A percentile compares a stretch with the other conserved stretches of the same genome.
Evolutionary conservation across 805 yeast genomes (phyloP).

Genomic region (Wickerhamiella galacta): DNA sequence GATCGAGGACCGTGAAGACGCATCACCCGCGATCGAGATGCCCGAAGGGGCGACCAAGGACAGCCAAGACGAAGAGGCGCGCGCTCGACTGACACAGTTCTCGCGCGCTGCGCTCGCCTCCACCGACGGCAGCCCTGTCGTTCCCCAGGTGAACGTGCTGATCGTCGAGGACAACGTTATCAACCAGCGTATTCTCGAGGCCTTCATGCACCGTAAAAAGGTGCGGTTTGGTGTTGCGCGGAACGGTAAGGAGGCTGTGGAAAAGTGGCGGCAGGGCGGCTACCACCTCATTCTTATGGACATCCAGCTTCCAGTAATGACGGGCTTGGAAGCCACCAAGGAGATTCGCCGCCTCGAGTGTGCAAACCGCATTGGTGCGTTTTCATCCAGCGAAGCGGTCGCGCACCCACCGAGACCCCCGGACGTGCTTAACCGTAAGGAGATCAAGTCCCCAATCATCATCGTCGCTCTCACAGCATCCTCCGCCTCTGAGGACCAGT

Average conservation of each 20-base stretch:
- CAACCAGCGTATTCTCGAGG: slow-evolving; percentile 80
- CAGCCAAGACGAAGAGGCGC: background rate
- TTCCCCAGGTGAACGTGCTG: slow-evolving; percentile 77
- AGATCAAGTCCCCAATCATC: slow-evolving; percentile 88
- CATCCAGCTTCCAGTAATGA: slow-evolving; percentile 87
- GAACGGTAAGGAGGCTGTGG: slow-evolving; percentile 89
- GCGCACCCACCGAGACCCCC: slow-evolving; percentile 19
- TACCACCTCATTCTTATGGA: slow-evolving; percentile 93
- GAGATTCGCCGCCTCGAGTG: slow-evolving; percentile 77
- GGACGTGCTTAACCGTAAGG: slow-evolving; percentile 40
- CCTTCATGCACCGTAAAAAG: slow-evolving; percentile 69
- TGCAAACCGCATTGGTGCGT: slow-evolving; percentile 59
- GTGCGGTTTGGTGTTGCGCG: slow-evolving; percentile 76
- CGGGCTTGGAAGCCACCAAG: slow-evolving; percentile 89
- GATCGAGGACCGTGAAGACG: background rate
- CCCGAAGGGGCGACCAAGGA: background rate
- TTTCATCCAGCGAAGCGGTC: slow-evolving; percentile 16
- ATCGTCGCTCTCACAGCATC: slow-evolving; percentile 95
- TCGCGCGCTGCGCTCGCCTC: background rate
- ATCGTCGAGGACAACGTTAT: slow-evolving; percentile 95
- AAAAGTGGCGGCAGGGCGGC: slow-evolving; percentile 88
- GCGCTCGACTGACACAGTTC: slow-evolving; percentile 1
- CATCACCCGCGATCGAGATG: background rate
- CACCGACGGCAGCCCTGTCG: slow-evolving; percentile 30
- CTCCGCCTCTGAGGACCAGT: slow-evolving; percentile 66